Base-by-base conservation (phyloP, 441 rosid species). In the Populus tomentosa region DNA sequence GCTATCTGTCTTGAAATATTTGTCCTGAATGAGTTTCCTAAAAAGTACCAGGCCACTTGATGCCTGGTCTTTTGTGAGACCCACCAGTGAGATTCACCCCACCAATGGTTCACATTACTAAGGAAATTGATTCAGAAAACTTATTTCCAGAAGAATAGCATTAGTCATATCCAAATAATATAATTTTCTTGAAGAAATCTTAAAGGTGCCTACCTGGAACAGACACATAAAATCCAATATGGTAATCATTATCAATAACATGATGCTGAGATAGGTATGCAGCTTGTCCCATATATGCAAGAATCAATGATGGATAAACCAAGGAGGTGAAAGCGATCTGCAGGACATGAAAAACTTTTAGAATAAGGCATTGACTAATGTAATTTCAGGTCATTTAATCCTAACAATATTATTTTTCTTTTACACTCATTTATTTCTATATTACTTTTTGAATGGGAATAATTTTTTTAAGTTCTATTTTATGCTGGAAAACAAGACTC, bases 231-330 rank as follows among this genome's bases (percentile, higher is more conserved):
- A 95, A 95, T 46, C 98, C 97, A n/a, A 95, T 87, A 70, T 36
- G 80, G 83, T 90, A 90, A 42, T 84, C 86, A 63, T 76, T 84
- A 53, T 88, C 91, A 3, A 80, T 73, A 50, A 24, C 64, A 78
- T 95, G 98, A 79, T 95, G 98, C 83, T 78, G 84, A 10, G 99
- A 95, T 21, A 95, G 89, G 83, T 88, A 93, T 46, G 99, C 99
- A 76, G 99, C 99, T 88, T 95, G 99, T 78, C 99, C 99, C 99
- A 95, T 93, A 76, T 95, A 95, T 7, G 99, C 99, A 21, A 95
- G 94, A 84, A 95, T 87, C 84, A 95, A 84, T 9, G 99, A 90
- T 28, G 99, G 99, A 85, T 95, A 95, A 21, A 95, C 99, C 86
- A 93, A 86, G 53, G 87, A 87, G 23, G 99, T 92, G 82, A 95